Percentiles rank a stretch among this genome's conserved stretches.
These are phyloP conservation scores for Haberlea rhodopensis DNA, from an alignment of 257 asterid genomes.

Conservation along the genomic window DNA sequence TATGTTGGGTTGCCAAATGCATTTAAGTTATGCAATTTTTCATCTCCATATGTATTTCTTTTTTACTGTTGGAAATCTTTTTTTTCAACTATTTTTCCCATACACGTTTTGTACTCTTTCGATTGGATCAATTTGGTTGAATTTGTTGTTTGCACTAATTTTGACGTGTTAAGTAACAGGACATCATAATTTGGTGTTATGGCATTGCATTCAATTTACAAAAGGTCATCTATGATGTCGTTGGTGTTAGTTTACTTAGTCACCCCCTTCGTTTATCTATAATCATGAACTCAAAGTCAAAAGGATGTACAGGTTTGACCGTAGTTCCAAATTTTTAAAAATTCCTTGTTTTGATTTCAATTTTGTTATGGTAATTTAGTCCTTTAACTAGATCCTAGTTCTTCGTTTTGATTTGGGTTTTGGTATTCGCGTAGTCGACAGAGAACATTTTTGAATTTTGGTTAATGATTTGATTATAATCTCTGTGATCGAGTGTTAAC, in stretches of 20 bases:
- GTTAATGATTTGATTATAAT: not conserved
- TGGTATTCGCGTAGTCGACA: too few relatives aligned
- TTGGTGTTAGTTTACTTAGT: not conserved
- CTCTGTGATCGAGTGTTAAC: not conserved
- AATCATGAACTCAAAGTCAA: too few relatives aligned
- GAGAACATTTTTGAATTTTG: not conserved
- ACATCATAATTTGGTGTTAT: not conserved
- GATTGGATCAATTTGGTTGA: not conserved
- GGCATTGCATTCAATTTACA: not conserved
- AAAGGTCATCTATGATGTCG: not conserved
- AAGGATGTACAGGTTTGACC: too few relatives aligned
- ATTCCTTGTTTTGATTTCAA: too few relatives aligned
- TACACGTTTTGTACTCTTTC: not conserved
- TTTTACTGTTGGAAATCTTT: not conserved
- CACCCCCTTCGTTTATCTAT: too few relatives aligned
- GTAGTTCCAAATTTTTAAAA: too few relatives aligned
- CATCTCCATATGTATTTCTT: not conserved
- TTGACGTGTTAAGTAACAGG: not conserved
- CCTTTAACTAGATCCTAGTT: too few relatives aligned
- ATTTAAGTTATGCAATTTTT: not conserved
- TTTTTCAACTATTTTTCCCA: conserved; percentile 5
- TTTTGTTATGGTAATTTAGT: too few relatives aligned
- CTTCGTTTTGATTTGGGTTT: too few relatives aligned
- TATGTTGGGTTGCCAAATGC: not conserved
- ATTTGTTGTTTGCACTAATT: not conserved